A percentile compares a stretch with the other conserved stretches of the same genome.
Conservation (phyloP, 495 filamentous ascomycete genomes). For the Entonaema liquescens region DNA sequence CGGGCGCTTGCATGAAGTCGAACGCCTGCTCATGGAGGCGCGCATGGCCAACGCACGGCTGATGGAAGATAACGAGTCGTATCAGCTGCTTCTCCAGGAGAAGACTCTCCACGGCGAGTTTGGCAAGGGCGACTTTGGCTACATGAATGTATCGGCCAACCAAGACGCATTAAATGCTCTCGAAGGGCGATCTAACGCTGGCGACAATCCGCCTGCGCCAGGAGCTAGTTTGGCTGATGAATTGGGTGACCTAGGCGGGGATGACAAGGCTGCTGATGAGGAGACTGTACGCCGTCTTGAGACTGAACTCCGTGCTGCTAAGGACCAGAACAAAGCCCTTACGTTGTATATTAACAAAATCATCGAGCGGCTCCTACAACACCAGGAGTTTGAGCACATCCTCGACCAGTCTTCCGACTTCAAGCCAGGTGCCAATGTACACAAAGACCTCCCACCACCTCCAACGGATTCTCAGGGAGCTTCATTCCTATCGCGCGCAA, state of each 20-base stretch:
- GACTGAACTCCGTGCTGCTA: conserved; percentile 78
- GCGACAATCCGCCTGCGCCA: conserved; percentile 51
- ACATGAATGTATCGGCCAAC: conserved; percentile 68
- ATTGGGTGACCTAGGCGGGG: conserved; percentile 61
- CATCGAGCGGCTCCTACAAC: conserved; percentile 90
- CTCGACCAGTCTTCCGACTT: conserved; percentile 77
- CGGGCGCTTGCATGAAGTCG: conserved; percentile 82
- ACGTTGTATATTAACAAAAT: conserved; percentile 98
- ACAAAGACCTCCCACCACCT: conserved; percentile 89
- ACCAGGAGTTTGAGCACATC: conserved; percentile 93
- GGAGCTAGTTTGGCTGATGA: conserved; percentile 87
- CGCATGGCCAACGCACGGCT: conserved; percentile 93
- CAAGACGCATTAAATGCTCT: conserved; percentile 65
- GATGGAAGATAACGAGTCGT: conserved; percentile 99
- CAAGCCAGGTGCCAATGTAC: conserved; percentile 62
- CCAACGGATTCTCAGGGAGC: conserved; percentile 64
- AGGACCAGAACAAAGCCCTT: conserved; percentile 95
- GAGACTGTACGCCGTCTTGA: conserved; percentile 76
- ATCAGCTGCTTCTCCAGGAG: conserved; percentile 90
- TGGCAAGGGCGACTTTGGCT: conserved; percentile 76
- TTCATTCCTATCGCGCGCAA: conserved; percentile 80
- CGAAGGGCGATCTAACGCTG: conserved; percentile 56
- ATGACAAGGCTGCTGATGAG: conserved; percentile 63
- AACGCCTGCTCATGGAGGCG: conserved; percentile 85
- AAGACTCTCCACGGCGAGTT: conserved; percentile 96